These are phyloP conservation scores for Phragmites australis DNA, from an alignment of 176 grass and related monocot species.

Conservation along the genomic window DNA sequence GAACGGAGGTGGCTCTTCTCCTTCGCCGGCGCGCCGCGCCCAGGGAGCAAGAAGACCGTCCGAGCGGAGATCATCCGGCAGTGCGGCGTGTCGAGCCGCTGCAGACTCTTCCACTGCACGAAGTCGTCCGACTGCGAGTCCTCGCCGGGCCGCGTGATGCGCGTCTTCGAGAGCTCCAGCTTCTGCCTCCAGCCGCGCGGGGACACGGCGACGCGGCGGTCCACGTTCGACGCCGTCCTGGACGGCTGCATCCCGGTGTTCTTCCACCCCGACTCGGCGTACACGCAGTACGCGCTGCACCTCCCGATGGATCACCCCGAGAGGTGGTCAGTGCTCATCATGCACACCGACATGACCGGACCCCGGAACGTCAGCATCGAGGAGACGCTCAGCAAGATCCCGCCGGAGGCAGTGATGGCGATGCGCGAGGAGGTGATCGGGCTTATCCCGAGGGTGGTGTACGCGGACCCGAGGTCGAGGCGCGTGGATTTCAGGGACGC, in stretches of 20 bases:
- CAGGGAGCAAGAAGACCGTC: conserved; percentile 35
- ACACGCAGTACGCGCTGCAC: conserved; percentile 58
- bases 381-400: conserved; percentile 36
- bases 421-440: conserved; percentile 61
- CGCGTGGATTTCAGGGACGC: conserved; percentile 46
- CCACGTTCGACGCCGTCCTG: conserved; percentile 67
- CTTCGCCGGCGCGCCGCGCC: conserved; percentile 59
- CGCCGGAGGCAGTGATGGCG: conserved; percentile 18
- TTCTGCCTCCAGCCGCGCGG: conserved; percentile 76
- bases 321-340: conserved; percentile 57
- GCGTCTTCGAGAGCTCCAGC: conserved; percentile 42
- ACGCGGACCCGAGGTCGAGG: conserved; percentile 49
- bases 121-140: conserved; percentile 37
- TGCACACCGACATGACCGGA: conserved; percentile 34
- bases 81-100: conserved; percentile 47
- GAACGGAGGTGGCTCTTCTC: conserved; percentile 59
- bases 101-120: conserved; percentile 49
- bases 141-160: conserved; percentile 41
- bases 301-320: conserved; percentile 43
- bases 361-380: conserved; percentile 47
- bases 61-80: conserved; percentile 58
- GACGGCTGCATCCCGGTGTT: conserved; percentile 73
- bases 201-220: conserved; percentile 54
- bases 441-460: conserved; percentile 59
- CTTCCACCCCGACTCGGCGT: conserved; percentile 57